Percentiles rank a stretch among this genome's conserved stretches.
Conservation (phyloP, 192 early-diverging fungal species). For the Gryganskiella cystojenkinii region DNA sequence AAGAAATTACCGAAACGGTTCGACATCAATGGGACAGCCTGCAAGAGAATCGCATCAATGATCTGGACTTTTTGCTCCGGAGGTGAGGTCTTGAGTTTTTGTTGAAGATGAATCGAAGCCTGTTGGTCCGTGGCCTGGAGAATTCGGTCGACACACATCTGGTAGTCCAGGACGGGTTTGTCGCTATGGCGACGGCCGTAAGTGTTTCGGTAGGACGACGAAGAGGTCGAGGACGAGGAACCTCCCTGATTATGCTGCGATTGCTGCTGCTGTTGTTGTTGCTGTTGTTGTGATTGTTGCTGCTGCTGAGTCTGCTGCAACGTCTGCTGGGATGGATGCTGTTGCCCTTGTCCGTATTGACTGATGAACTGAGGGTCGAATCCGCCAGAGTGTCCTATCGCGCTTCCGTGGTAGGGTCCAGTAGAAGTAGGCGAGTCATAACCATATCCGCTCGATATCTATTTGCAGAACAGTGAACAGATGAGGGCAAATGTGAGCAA, state of each 20-base stretch:
- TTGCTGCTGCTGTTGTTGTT: conserved; percentile 9
- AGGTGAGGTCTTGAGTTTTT: conserved; percentile 70
- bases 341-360: background rate
- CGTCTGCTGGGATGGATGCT: background rate
- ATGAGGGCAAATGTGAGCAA: too few species aligned
- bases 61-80: conserved; percentile 63
- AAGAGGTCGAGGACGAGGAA: too few species aligned
- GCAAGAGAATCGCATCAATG: conserved; percentile 67
- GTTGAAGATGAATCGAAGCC: conserved; percentile 76
- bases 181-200: conserved; percentile 46
- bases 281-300: conserved; percentile 4
- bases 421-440: conserved; percentile 16
- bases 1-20: conserved; percentile 86
- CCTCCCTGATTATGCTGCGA: conserved; percentile 18
- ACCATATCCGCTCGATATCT: conserved; percentile 34
- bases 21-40: conserved; percentile 70
- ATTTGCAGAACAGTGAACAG: too few species aligned
- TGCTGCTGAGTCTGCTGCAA: background rate
- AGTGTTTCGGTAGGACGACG: conserved; percentile 23
- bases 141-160: conserved; percentile 74
- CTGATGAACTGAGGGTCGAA: conserved; percentile 44
- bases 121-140: conserved; percentile 79
- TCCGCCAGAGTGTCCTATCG: conserved; percentile 12
- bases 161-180: conserved; percentile 40
- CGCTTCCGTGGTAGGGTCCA: conserved; percentile 6